Conservation (phyloP, 2,329 filamentous ascomycete genomes). For the Chaetomium globosum region DNA sequence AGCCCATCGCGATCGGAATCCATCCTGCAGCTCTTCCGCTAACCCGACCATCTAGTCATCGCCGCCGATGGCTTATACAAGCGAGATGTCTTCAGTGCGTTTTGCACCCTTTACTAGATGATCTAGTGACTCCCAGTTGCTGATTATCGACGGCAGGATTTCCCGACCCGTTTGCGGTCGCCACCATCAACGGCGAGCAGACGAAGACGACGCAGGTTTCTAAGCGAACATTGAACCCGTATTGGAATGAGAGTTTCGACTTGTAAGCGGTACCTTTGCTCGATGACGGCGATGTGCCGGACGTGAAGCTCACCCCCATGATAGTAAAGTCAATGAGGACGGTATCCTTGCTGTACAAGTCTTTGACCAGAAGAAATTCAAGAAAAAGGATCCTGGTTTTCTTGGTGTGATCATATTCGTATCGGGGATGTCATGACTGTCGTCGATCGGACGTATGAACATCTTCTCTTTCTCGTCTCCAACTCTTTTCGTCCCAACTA, state of each 20-base stretch:
- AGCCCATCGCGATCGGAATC: slow-evolving; percentile 32
- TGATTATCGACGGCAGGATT: slow-evolving; percentile 65
- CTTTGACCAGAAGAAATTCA: slow-evolving; percentile 99
- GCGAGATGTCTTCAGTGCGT: slow-evolving; percentile 97
- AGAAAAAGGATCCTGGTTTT: slow-evolving; percentile 99
- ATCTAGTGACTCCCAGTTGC: neutral
- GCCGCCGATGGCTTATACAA: slow-evolving; percentile 98
- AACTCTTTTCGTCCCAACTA: slow-evolving; percentile 26
- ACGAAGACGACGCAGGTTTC: slow-evolving; percentile 97
- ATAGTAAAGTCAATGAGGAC: slow-evolving; percentile 85
- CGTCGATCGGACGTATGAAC: slow-evolving; percentile 75
- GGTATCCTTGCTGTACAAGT: slow-evolving; percentile 97
- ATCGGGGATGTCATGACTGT: slow-evolving; percentile 95
- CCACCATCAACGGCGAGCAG: slow-evolving; percentile 95
- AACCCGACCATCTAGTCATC: slow-evolving; percentile 70
- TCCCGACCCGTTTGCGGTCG: slow-evolving; percentile 95
- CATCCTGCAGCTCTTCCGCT: slow-evolving; percentile 22
- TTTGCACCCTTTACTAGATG: neutral
- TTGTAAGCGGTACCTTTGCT: slow-evolving; percentile 64
- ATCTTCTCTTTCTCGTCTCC: too few relatives aligned
- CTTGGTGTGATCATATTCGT: slow-evolving; percentile 92
- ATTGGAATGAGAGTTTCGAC: slow-evolving; percentile 99
- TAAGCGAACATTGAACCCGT: slow-evolving; percentile 97
- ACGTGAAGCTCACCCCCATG: slow-evolving; percentile 29
- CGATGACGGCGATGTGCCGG: slow-evolving; percentile 3